Base-by-base conservation (phyloP, 1,139 yeast genomes). In the Lodderomyces margitis region DNA sequence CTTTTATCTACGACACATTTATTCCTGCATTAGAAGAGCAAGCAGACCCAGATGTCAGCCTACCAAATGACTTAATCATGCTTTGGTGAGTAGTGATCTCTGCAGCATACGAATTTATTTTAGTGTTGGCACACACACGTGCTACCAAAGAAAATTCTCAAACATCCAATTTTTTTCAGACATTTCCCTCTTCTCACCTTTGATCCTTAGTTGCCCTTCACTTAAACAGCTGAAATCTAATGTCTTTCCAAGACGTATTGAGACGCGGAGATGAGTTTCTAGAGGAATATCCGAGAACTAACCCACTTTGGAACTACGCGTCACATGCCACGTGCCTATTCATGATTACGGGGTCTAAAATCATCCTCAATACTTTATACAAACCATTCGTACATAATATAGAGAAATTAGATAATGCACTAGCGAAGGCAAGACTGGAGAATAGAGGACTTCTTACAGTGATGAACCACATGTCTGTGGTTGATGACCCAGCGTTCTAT, bases 401-500 rank as follows among this genome's bases (percentile, higher is more conserved):
- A 16, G 86, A 84, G 15, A 77, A 75, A 48, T 64, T 89, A 17
- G 86, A 82, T 46, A 64, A 57, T 21, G 95, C 94, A 0, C 59
- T 85, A 38, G 69, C 70, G 17, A 74, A 74, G 47, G 83, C 94
- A 1, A 65, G 83, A 42, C 51, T 56, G 1, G 94, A 88, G 55
- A 79, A 85, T 47, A 66, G 97, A 38, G 83, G 94, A 0, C 60
- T 91, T 4, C 54, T 91, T 44, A 88, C 98, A 0, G 79, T 91
- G n/a, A 88, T 91, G 95, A 92, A 92, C 59, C 98, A 92, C 57
- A 87, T 89, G 84, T 86, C 96, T 1, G 88, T 87, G 43, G 84
- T 89, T 20, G 98, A 92, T 58, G 98, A 92, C 56, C 98, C 98
- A 0, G 74, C 87, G 23, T 68, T 88, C 40, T 92, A 95, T 84